A percentile compares a stretch with the other conserved stretches of the same genome.
Conservation (phyloP, 225 moss, liverwort and hornwort genomes). For the Physcomitrellopsis africana region DNA sequence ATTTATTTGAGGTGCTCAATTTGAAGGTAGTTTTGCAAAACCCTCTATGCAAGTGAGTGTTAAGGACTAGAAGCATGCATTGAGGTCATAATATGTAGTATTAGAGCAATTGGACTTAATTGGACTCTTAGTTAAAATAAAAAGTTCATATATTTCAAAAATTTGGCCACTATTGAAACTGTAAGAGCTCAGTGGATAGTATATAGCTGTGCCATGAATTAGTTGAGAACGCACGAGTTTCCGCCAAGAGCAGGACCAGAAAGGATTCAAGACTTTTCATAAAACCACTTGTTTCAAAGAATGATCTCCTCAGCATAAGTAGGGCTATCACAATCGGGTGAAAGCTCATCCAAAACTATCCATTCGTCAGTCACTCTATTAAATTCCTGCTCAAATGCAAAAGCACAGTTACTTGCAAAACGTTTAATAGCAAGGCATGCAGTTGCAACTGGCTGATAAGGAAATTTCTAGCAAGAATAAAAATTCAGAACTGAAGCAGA, state of each 20-base stretch:
- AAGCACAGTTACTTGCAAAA: background rate
- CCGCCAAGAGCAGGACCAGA: background rate
- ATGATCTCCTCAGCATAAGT: constrained; percentile 74
- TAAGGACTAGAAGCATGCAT: too few species aligned
- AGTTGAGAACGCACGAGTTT: constrained; percentile 1
- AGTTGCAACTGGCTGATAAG: background rate
- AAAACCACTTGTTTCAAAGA: constrained; percentile 43
- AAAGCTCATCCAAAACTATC: constrained; percentile 68
- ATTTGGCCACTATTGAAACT: constrained; percentile 6
- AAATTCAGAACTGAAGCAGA: background rate
- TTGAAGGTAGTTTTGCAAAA: too few species aligned
- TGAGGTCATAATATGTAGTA: too few species aligned
- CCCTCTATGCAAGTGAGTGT: too few species aligned
- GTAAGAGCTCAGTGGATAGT: constrained; percentile 1
- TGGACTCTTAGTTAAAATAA: too few species aligned
- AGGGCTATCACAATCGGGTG: constrained; percentile 67
- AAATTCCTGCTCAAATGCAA: constrained; percentile 54
- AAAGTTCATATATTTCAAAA: too few species aligned
- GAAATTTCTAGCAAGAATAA: constrained; percentile 2
- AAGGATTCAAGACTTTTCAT: constrained; percentile 1
- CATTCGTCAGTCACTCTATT: constrained; percentile 66
- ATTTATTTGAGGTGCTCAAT: too few species aligned
- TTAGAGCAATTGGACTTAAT: too few species aligned
- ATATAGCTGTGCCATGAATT: background rate
- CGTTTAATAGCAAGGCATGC: background rate